Percentiles rank a stretch among this genome's conserved stretches.
phyloP scores from a whole-genome alignment of 345 rosid genomes.

The Draba incana region DNA sequence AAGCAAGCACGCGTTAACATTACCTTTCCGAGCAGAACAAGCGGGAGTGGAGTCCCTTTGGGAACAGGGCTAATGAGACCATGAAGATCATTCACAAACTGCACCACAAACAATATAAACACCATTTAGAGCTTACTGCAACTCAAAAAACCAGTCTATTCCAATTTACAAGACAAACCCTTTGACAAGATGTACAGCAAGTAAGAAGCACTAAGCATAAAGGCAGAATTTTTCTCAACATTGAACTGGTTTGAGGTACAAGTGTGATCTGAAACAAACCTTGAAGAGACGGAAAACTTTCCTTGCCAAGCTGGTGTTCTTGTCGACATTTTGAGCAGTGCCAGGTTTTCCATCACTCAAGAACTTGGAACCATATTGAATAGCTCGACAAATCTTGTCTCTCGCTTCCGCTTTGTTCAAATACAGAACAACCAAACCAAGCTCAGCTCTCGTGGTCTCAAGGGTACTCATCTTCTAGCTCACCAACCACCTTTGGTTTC shows the following conservation, averaged over 20 bases:
- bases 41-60: slow-evolving; percentile 90
- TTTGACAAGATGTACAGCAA: not conserved
- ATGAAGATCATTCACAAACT: slow-evolving; percentile 95
- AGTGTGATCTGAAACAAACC: slow-evolving; percentile 44
- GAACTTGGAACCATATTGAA: slow-evolving; percentile 94
- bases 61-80: slow-evolving; percentile 91
- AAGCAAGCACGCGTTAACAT: not conserved
- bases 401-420: slow-evolving; percentile 96
- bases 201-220: not conserved
- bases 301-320: slow-evolving; percentile 90
- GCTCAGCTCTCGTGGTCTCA: slow-evolving; percentile 91
- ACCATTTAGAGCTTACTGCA: not conserved
- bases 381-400: slow-evolving; percentile 98
- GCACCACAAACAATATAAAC: slow-evolving; percentile 25
- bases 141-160: not conserved
- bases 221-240: not conserved
- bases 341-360: slow-evolving; percentile 85
- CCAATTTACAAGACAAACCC: not conserved
- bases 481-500: slow-evolving; percentile 2
- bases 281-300: slow-evolving; percentile 95
- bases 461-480: slow-evolving; percentile 53
- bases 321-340: slow-evolving; percentile 92
- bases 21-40: slow-evolving; percentile 89
- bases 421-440: slow-evolving; percentile 77
- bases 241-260: not conserved